Evolutionary conservation across 2,329 filamentous ascomycete genomes (phyloP).

Genomic region (Ampelomyces quisqualis): DNA sequence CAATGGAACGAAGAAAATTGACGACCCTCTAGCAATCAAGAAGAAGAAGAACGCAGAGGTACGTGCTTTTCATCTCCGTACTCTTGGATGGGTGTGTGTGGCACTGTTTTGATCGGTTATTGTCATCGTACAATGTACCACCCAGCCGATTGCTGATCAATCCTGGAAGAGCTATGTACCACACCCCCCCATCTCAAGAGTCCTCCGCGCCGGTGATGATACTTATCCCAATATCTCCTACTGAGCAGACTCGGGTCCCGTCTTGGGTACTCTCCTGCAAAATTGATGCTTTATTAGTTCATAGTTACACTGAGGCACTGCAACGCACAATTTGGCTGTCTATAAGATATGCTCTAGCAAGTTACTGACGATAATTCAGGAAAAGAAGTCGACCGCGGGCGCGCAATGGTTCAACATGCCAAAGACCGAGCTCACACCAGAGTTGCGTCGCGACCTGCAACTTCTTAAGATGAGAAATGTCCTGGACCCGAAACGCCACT

Average conservation of each 20-base stretch:
- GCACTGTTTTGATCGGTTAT: no score
- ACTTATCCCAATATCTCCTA: slow-evolving; percentile 64
- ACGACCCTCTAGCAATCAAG: slow-evolving; percentile 54
- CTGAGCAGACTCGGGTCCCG: slow-evolving; percentile 75
- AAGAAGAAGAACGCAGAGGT: slow-evolving; percentile 56
- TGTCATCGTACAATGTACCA: no score
- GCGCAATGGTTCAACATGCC: slow-evolving; percentile 85
- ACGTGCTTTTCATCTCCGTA: no score
- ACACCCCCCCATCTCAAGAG: no score
- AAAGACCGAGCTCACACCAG: slow-evolving; percentile 76
- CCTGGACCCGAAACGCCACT: slow-evolving; percentile 83
- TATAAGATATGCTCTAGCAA: slow-evolving; percentile 4
- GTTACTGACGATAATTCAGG: slow-evolving; percentile 43
- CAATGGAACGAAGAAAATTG: slow-evolving; percentile 54
- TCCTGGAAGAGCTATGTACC: no score
- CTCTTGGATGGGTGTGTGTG: no score
- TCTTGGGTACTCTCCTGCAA: slow-evolving; percentile 76
- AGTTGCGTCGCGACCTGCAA: slow-evolving; percentile 86
- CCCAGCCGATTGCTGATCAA: no score
- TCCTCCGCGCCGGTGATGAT: slow-evolving; percentile 60
- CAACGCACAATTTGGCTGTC: slow-evolving; percentile 7
- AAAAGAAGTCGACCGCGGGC: slow-evolving; percentile 69
- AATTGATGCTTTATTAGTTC: slow-evolving; percentile 64
- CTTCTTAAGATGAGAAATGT: slow-evolving; percentile 85
- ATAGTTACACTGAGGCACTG: slow-evolving; percentile 73